Percentiles rank a stretch among this genome's conserved stretches.
phyloP scores from a whole-genome alignment of 1,139 yeast species.

The Zygosaccharomyces pseudobailii region DNA sequence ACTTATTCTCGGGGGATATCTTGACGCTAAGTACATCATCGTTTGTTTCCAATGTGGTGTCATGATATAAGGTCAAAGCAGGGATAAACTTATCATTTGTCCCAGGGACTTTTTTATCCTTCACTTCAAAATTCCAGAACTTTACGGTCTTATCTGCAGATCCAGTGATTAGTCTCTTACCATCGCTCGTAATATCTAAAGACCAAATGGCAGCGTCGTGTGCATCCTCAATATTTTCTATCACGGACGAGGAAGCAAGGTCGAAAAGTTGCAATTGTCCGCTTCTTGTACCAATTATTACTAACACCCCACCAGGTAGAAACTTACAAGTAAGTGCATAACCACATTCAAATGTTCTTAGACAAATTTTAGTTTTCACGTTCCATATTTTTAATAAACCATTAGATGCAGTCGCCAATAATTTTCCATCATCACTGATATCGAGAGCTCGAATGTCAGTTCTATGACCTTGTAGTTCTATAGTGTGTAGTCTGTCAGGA shows the following conservation, averaged over 20 bases:
- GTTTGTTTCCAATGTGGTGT: conserved; percentile 73
- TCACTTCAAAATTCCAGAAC: conserved; percentile 80
- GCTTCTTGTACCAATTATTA: conserved; percentile 84
- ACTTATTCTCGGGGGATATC: conserved; percentile 76
- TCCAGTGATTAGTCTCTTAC: conserved; percentile 80
- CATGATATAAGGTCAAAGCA: conserved; percentile 59
- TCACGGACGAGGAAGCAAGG: conserved; percentile 69
- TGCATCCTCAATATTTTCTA: conserved; percentile 68
- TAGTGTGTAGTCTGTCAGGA: conserved; percentile 42
- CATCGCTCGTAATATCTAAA: conserved; percentile 80
- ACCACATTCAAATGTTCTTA: conserved; percentile 85
- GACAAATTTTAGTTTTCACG: conserved; percentile 61
- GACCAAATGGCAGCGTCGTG: conserved; percentile 92
- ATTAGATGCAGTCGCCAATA: conserved; percentile 85
- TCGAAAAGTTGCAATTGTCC: conserved; percentile 86
- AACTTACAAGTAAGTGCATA: conserved; percentile 79
- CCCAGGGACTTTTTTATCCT: conserved; percentile 65
- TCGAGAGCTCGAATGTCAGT: conserved; percentile 83
- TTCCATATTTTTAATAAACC: conserved; percentile 91
- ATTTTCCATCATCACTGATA: conserved; percentile 71
- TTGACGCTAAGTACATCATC: conserved; percentile 82
- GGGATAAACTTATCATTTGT: conserved; percentile 47
- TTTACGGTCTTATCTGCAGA: conserved; percentile 89
- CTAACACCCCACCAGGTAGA: conserved; percentile 85
- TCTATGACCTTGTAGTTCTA: conserved; percentile 83